These are phyloP conservation scores for Yarrowia sp. DNA, from an alignment of 805 yeast species.

Conservation along the genomic window DNA sequence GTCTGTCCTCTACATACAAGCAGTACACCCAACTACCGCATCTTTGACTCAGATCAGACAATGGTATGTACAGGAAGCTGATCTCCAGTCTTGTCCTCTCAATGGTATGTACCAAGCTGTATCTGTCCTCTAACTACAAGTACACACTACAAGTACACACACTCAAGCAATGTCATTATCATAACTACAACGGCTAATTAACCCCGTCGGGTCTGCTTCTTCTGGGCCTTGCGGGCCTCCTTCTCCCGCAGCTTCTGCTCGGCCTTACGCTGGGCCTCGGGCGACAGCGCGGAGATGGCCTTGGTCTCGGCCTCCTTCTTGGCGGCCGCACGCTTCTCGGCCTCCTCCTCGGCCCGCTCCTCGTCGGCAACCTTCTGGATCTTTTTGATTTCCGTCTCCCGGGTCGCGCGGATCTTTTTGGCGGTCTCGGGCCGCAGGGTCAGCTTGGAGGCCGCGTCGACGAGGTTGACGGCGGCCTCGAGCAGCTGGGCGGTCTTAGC, in stretches of 20 bases:
- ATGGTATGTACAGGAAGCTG: too few relatives aligned
- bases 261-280: constrained; percentile 74
- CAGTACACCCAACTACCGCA: too few relatives aligned
- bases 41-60: too few relatives aligned
- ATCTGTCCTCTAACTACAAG: too few relatives aligned
- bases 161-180: background rate
- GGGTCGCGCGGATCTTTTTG: constrained; percentile 71
- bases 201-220: constrained; percentile 31
- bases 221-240: constrained; percentile 64
- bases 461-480: constrained; percentile 54
- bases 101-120: too few relatives aligned
- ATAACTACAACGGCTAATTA: background rate
- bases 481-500: constrained; percentile 51
- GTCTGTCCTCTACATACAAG: too few relatives aligned
- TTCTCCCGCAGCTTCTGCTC: constrained; percentile 79
- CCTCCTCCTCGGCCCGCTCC: constrained; percentile 62
- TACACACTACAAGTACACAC: background rate
- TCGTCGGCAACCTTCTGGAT: constrained; percentile 67
- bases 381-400: constrained; percentile 71
- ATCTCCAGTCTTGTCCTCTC: too few relatives aligned
- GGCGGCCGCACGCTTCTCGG: constrained; percentile 58
- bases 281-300: constrained; percentile 62
- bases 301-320: constrained; percentile 58
- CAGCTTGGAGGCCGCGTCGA: constrained; percentile 55
- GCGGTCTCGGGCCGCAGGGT: constrained; percentile 68